Evolutionary conservation across 257 asterid genomes (phyloP), one percentile per base, ranked within the genome.

Genomic region (Penstemon newberryi): DNA sequence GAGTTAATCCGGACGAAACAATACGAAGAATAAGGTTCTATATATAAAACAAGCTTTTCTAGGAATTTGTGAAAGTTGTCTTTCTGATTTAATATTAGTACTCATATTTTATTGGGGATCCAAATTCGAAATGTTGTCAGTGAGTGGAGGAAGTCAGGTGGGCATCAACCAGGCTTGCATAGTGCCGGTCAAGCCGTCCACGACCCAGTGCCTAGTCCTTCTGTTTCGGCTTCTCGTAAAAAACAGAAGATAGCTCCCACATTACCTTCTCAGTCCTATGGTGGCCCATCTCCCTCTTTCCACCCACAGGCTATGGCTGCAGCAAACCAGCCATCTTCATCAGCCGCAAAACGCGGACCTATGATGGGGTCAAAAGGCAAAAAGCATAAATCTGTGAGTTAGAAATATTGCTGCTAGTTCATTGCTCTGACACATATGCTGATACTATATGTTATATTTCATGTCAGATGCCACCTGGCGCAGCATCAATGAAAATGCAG

Each of bases 1-100:
- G 88, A 79, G 96, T 89, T 73, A 85, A 84, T 76, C 78, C 81
- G n/a, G 98, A 92, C 63, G 96, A 89, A 46, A 81, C 90, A 44
- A 84, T 92, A 69, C 74, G 83, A 80, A 75, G 79, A 82, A 89
- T 89, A 83, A 92, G 98, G 98, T 92, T 63, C 70, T 72, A 66
- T 57, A 10, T 45, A 44, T 69, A 53, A 50, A 55, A 13, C 47
- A 63, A 50, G n/a, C 8, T 53, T 54, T 59, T 45, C 62, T 71
- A 7, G 65, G 72, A 57, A 70, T 25, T 25, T 25, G 33, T 25
- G 33, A 25, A 25, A 25, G 33, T 25, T 25, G 33, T 25, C 33
- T 25, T 25, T 25, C 33, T 1, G 33, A 25, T 25, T 25, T 25
- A 25, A 25, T 25, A 25, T 25, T 25, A 25, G 18, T 15, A 15